Evolutionary conservation across 2,329 filamentous ascomycete genomes (phyloP).

Genomic region (Colletotrichum shisoi): DNA sequence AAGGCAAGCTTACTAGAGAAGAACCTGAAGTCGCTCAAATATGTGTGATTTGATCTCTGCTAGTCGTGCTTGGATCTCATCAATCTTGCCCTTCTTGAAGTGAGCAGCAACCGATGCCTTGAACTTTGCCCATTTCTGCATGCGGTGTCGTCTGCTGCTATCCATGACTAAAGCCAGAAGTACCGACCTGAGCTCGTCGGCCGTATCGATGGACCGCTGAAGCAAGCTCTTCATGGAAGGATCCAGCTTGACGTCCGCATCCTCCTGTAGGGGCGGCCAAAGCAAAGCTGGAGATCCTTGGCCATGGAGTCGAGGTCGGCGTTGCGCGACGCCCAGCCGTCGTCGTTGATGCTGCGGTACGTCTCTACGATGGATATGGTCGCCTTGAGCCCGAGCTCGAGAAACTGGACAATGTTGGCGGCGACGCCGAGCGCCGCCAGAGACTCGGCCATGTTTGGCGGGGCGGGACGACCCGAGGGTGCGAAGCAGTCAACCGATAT

Average conservation of each 20-base stretch:
- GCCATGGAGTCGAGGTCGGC: constrained; percentile 3
- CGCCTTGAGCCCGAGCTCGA: constrained; percentile 28
- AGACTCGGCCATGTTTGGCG: constrained; percentile 14
- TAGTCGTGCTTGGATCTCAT: not conserved
- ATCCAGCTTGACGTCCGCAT: not conserved
- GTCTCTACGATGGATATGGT: constrained; percentile 6
- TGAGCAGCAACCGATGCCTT: not conserved
- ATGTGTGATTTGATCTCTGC: not conserved
- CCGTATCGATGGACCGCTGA: not conserved
- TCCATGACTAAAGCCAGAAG: not conserved
- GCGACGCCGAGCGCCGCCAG: constrained; percentile 54
- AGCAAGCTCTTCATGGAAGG: not conserved
- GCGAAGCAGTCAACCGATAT: not conserved
- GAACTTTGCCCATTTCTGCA: not conserved
- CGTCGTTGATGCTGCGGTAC: not conserved
- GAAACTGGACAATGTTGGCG: constrained; percentile 29
- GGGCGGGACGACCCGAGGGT: too few species aligned
- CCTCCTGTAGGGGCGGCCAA: not conserved
- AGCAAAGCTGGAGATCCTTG: not conserved
- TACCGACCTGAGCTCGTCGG: constrained; percentile 4
- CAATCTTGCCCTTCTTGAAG: not conserved
- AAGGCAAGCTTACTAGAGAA: not conserved
- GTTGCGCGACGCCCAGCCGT: not conserved
- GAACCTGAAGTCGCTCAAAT: not conserved
- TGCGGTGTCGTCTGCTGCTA: not conserved